These are phyloP conservation scores for Pseudoscleropodium purum DNA, from an alignment of 225 moss, liverwort and hornwort species.

Conservation along the genomic window DNA sequence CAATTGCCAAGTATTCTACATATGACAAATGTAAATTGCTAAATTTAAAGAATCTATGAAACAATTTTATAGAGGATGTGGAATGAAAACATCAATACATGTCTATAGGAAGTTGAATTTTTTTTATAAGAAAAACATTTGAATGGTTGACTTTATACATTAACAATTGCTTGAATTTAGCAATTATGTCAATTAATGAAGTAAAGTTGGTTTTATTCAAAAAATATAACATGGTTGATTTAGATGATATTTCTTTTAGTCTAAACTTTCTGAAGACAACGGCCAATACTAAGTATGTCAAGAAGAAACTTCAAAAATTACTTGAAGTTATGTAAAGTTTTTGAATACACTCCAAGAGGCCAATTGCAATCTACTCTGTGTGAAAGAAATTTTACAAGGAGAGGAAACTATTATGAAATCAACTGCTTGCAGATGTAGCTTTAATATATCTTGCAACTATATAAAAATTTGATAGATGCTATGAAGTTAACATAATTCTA, in stretches of 20 bases:
- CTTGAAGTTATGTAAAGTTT: not conserved
- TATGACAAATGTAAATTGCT: not conserved
- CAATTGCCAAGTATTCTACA: not conserved
- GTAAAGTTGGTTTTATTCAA: not conserved
- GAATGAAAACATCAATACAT: not conserved
- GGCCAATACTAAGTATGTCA: not conserved
- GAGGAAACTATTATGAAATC: not conserved
- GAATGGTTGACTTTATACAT: not conserved
- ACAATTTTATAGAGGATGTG: not conserved
- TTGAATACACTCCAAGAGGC: accelerated
- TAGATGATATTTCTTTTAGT: not conserved
- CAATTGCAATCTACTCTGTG: not conserved
- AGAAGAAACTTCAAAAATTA: not conserved
- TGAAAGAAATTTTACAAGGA: not conserved
- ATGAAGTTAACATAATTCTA: not conserved
- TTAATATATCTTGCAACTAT: not conserved
- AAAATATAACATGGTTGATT: not conserved
- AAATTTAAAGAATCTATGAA: not conserved
- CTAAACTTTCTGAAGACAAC: not conserved
- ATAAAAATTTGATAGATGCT: not conserved
- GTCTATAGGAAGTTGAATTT: not conserved
- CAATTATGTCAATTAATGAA: not conserved
- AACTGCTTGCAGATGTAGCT: not conserved
- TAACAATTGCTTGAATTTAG: not conserved
- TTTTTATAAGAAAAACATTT: not conserved